Evolutionary conservation across 176 grass and related monocot species (phyloP), one percentile per base, ranked within the genome.

Genomic region (Paspalum vaginatum): DNA sequence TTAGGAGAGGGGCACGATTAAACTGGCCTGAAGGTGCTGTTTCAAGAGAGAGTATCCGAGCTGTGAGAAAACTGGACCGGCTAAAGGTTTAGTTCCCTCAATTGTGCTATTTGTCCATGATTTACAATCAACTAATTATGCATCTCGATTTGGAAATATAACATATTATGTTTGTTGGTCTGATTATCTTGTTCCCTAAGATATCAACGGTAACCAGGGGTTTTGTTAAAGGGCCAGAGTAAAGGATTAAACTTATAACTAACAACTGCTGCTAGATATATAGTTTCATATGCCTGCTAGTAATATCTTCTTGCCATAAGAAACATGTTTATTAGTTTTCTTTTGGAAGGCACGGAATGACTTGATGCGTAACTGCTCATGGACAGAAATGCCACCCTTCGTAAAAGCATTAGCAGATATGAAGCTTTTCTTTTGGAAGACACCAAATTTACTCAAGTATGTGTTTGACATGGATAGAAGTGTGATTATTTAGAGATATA

Each of bases 11-110:
- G 7, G 20, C 84, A 18, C 88, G 83, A 39, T 76, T 98, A 73
- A 98, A 94, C 90, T 98, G 95, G 95, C 95, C 95, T 85, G 88
- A 94, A 91, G 92, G 95, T 66, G 92, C 92, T 73, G 81, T 88
- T 60, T 94, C 95, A 63, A 92, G 95, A 79, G 95, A 94, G 75
- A 98, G 95, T 61, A 94, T 98, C 46, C 87, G 89, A 81, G 87
- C 92, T 70, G 95, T 98, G 38, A 88, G 81, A 79, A 94, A 91
- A 77, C 74, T 98, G 32, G 84, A 85, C 50, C 85, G 74, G 21
- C 88, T 98, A 69, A 92, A 98, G 95, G 95, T 98, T 75, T 14
- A 4, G 4, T 83, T 80, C 26, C 48, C 46, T 69, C 61, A 41
- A 56, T 58, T 84, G 8, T 64, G 3, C 24, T 49, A 69, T 84